phyloP scores from a whole-genome alignment of 75 land plant species.

The Pinus albicaulis region DNA sequence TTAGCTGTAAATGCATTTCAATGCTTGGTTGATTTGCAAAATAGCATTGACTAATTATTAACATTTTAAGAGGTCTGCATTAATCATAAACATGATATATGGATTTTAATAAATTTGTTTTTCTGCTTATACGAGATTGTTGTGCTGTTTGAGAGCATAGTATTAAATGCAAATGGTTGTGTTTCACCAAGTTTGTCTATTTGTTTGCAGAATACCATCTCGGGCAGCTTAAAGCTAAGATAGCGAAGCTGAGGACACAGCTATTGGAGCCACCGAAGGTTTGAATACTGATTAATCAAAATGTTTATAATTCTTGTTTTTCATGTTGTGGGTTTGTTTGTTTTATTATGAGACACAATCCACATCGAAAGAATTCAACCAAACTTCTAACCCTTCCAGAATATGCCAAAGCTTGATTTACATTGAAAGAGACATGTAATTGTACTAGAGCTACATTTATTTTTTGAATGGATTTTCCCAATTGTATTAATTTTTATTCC shows the following conservation, averaged over 20 bases:
- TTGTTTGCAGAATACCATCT: conserved; percentile 90
- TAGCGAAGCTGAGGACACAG: conserved; percentile 96
- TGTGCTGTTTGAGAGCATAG: no score
- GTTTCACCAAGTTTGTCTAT: background rate
- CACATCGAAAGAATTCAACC: background rate
- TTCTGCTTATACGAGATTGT: background rate
- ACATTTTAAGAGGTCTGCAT: background rate
- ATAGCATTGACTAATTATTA: background rate
- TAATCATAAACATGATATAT: background rate
- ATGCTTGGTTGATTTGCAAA: background rate
- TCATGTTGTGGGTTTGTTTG: background rate
- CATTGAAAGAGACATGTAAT: background rate
- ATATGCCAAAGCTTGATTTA: background rate
- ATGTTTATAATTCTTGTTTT: background rate
- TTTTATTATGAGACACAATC: background rate
- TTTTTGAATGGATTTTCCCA: conserved; percentile 3
- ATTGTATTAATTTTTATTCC: background rate
- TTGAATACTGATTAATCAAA: conserved; percentile 8
- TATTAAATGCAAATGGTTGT: conserved; percentile 2
- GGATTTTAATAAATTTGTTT: background rate
- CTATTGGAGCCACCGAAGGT: conserved; percentile 97
- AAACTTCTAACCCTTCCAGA: background rate
- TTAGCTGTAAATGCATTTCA: background rate
- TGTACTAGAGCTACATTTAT: background rate
- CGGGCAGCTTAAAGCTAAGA: conserved; percentile 97